These are phyloP conservation scores for Rugonectria rugulosa DNA, from an alignment of 2,329 filamentous ascomycete genomes.

Conservation along the genomic window DNA sequence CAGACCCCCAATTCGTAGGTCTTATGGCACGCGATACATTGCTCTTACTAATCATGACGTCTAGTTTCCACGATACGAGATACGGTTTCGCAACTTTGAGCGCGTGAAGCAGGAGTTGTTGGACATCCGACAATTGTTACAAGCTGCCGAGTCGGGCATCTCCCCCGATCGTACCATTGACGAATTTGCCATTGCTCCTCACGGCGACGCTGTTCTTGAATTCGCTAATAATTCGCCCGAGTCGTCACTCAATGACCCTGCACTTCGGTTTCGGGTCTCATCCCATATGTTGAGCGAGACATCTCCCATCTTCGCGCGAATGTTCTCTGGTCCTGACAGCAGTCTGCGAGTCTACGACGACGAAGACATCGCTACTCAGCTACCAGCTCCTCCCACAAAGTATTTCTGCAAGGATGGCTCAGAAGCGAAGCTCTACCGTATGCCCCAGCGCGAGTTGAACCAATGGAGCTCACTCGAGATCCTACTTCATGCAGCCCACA, in stretches of 20 bases:
- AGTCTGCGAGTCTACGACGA: constrained; percentile 46
- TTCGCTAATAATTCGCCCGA: constrained; percentile 54
- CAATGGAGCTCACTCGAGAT: constrained; percentile 51
- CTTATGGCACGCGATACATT: not conserved
- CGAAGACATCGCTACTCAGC: constrained; percentile 45
- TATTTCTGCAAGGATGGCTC: constrained; percentile 53
- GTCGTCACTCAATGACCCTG: constrained; percentile 43
- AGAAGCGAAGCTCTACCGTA: constrained; percentile 57
- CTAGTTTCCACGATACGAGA: constrained; percentile 54
- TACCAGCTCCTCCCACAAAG: constrained; percentile 45
- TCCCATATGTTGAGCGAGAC: constrained; percentile 59
- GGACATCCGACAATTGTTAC: constrained; percentile 50
- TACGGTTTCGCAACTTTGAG: constrained; percentile 57
- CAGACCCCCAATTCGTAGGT: constrained; percentile 53
- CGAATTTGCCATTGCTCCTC: constrained; percentile 53
- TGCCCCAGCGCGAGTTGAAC: constrained; percentile 60
- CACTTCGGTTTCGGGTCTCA: constrained; percentile 59
- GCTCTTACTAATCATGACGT: not conserved
- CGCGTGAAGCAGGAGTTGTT: constrained; percentile 51
- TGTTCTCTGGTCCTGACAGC: constrained; percentile 49
- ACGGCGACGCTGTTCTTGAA: constrained; percentile 60
- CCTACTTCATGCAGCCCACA: constrained; percentile 59
- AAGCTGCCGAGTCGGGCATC: constrained; percentile 51
- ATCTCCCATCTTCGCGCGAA: constrained; percentile 59
- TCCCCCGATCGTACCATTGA: constrained; percentile 48